Base-by-base conservation (phyloP, 1,139 yeast species). In the Saccharomycopsis hybrid region DNA sequence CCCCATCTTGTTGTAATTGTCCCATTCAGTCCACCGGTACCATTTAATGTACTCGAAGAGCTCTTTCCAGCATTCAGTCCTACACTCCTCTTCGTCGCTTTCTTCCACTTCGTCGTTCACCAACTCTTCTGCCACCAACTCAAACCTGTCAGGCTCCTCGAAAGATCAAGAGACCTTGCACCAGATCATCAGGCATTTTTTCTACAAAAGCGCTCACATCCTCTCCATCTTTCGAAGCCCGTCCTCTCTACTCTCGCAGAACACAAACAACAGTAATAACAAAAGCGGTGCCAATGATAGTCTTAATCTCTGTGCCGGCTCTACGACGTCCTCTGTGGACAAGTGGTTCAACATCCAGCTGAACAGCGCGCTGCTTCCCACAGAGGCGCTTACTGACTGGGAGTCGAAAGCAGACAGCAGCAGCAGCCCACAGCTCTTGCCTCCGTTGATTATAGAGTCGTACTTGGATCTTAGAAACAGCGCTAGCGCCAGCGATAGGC, bases 391-490 rank as follows among this genome's bases (percentile, higher is more conserved):
- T 18, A 41, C 13, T 18, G 11, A 13, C 3, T 48, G 51, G 51
- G 48, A 48, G 30, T 29, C 35, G 5, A 8, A 13, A 36, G 13
- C 5, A 36, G 5, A 5, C 24, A 5, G 18, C 24, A 9, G 9
- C 5, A 31, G 33, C 33, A 24, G 13, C 39, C n/a, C n/a, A n/a
- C 18, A 36, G 39, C 5, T 36, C 18, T 13, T 82, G 28, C 89
- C 95, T 2, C 95, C 96, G 1, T 73, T 92, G 66, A 86, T 90
- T 29, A 74, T 92, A 36, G 98, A 92, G 62, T 82, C 94, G 0
- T 85, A 76, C 57, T 70, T 92, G 50, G 96, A 90, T 63, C 69
- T 89, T 49, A 68, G 88, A 30, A 73, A 71, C 27, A 63, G 7
- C 18, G 39, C 90, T 50, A 68, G 77, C 7, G 65, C 80, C 1